Evolutionary conservation across 129 eudicot species (phyloP), one percentile per base, ranked within the genome.

Genomic region (Escallonia herrerae): DNA sequence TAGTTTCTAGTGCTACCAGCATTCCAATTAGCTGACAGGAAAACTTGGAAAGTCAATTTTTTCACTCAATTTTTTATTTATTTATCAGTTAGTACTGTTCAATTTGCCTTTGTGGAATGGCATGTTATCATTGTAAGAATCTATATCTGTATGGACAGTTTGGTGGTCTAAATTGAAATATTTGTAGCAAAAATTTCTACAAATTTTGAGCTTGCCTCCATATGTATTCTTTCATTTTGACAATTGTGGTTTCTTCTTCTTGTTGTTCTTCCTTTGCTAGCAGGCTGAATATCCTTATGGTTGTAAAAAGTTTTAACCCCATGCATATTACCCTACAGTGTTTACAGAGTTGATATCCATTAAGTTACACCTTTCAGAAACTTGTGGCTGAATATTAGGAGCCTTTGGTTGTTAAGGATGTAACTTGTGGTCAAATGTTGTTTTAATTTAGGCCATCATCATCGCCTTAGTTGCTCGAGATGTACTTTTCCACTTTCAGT

Each of bases 1-100:
- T 91, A 64, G 80, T 87, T 51, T 87, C 96, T 11, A 48, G 79
- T 72, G 64, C 60, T 43, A 69, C 76, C 64, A 76, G 72, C 65
- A 76, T 74, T 22, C 69, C 78, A 72, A 43, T 46, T 72, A 70
- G 86, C 43, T 81, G 87, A 81, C 77, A 67, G 47, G 74, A 66
- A 73, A 61, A 3, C 43, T 54, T 43, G 37, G 15, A 40, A 39
- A 41, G 60, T 13, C 40, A 43, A 37, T 64, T 69, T 59, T 54
- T 54, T 39, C 43, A 13, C 47, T 63, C 58, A 37, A 15, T 40
- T 33, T n/a, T 33, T 8, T 38, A n/a, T 50, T 8, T 22, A 40
- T 8, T 50, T 22, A 6, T 59, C 22, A 39, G 15, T 65, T 56
- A 65, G 67, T 71, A 51, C 65, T 74, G 45, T 49, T 44, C 5